Conservation (phyloP, 2,329 filamentous ascomycete species). For the Penicillium sp. region DNA sequence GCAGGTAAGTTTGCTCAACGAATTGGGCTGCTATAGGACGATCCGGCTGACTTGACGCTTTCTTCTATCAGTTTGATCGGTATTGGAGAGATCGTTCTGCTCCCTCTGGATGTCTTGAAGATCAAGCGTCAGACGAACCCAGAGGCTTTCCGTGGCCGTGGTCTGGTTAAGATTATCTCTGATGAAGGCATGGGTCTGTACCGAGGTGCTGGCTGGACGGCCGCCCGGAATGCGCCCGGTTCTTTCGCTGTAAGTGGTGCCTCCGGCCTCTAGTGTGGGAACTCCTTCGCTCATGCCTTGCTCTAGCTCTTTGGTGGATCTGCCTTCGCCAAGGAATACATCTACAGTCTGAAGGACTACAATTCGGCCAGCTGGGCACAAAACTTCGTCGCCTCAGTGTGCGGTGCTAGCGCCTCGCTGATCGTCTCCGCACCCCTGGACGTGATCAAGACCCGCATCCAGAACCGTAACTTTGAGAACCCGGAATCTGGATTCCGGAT, state of each 20-base stretch:
- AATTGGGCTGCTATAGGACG: not conserved
- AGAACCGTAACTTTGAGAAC: slow-evolving; percentile 98
- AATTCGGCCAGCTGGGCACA: slow-evolving; percentile 91
- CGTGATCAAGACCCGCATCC: slow-evolving; percentile 96
- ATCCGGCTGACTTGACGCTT: slow-evolving; percentile 8
- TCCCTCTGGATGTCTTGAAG: slow-evolving; percentile 95
- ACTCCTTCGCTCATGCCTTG: slow-evolving; percentile 5
- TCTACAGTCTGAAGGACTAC: slow-evolving; percentile 86
- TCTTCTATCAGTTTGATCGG: slow-evolving; percentile 69
- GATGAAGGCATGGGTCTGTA: slow-evolving; percentile 96
- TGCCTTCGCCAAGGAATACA: slow-evolving; percentile 93
- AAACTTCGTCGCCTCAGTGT: slow-evolving; percentile 96
- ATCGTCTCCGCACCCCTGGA: slow-evolving; percentile 93
- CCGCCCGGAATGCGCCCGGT: slow-evolving; percentile 90
- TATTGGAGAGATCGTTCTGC: slow-evolving; percentile 91
- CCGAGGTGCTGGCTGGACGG: slow-evolving; percentile 95
- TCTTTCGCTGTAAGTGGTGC: slow-evolving; percentile 77
- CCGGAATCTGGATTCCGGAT: slow-evolving; percentile 92
- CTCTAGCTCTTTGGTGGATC: slow-evolving; percentile 86
- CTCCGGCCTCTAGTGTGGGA: not conserved
- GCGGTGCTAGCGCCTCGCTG: slow-evolving; percentile 89
- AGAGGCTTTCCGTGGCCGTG: slow-evolving; percentile 91
- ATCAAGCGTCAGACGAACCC: slow-evolving; percentile 99
- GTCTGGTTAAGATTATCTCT: slow-evolving; percentile 77
- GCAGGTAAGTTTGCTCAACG: slow-evolving; percentile 54